phyloP scores from a whole-genome alignment of 306 rosid species.

The Dryas octopetala region DNA sequence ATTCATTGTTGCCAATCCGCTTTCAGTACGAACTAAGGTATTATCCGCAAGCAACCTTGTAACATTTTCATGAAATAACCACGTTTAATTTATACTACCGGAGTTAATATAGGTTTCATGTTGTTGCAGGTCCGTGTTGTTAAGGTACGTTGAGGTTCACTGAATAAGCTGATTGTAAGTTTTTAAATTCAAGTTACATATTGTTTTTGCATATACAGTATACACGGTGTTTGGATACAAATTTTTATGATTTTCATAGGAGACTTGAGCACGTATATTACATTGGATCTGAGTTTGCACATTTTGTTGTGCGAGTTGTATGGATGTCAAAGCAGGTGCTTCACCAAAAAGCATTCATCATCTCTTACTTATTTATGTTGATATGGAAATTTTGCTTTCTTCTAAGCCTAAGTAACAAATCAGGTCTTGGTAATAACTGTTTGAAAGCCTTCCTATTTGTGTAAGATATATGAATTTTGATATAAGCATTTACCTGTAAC shows the following conservation, averaged over 20 bases:
- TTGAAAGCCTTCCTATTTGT: background rate
- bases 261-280: background rate
- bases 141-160: slow-evolving; percentile 72
- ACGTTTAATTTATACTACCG: background rate
- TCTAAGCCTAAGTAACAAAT: background rate
- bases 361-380: background rate
- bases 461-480: background rate
- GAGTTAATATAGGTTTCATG: slow-evolving; percentile 4
- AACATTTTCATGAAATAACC: background rate
- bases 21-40: slow-evolving; percentile 96
- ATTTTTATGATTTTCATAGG: background rate
- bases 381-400: background rate
- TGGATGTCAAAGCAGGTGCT: background rate
- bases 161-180: slow-evolving; percentile 41
- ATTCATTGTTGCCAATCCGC: slow-evolving; percentile 92
- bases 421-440: background rate
- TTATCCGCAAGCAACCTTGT: background rate
- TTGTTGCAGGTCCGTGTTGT: slow-evolving; percentile 89
- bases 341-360: background rate
- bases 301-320: background rate
- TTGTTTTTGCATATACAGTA: background rate
- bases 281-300: background rate
- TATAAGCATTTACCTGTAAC: slow-evolving; percentile 10
- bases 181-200: background rate
- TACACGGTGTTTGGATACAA: background rate